Evolutionary conservation across 352 stramenopile species (phyloP), one percentile per base, ranked within the genome.

Genomic region (Pythium rishiriense): DNA sequence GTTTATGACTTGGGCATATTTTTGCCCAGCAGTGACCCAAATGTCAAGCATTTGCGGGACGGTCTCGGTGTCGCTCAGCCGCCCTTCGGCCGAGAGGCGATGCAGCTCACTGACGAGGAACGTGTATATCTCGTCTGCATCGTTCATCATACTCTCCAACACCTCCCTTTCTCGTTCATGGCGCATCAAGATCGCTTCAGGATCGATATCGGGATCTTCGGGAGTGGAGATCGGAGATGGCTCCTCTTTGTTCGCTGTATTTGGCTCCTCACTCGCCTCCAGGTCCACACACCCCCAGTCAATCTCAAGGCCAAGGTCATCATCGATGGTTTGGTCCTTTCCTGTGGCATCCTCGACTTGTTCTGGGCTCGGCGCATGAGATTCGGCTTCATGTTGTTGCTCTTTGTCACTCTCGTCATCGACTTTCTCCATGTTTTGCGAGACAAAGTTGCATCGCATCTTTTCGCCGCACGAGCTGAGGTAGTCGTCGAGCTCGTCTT

Each of bases 41-140:
- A 88, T 78, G 29, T 91, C 81, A 19, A 90, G 66, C 66, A 91
- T 83, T 49, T 87, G 76, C 14, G 76, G 72, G 11, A 91, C 69
- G 0, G 69, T 74, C 9, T 77, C 68, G 2, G 67, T 49, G 8
- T 87, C 66, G 22, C 72, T 48, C 0, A 76, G 55, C 24, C 69
- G 63, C 17, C 80, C 72, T 19, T 74, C 50, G 24, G 71, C 37
- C 12, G 49, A n/a, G n/a, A 77, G 58, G 0, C 64, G 75, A 47
- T 84, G 69, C 10, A 87, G 58, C 39, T 89, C 78, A 35, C 69
- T 67, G 0, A 70, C 64, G 11, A 88, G 57, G 45, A 88, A 85
- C 7, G 72, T 63, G 41, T 87, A 90, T 28, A 88, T 85, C 31
- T 87, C 81, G 28, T 90, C 81, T 0, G 75, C 82, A 55, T 88